These are phyloP conservation scores for Parsonsia alboflavescens DNA, from an alignment of 257 asterid genomes.

Conservation along the genomic window DNA sequence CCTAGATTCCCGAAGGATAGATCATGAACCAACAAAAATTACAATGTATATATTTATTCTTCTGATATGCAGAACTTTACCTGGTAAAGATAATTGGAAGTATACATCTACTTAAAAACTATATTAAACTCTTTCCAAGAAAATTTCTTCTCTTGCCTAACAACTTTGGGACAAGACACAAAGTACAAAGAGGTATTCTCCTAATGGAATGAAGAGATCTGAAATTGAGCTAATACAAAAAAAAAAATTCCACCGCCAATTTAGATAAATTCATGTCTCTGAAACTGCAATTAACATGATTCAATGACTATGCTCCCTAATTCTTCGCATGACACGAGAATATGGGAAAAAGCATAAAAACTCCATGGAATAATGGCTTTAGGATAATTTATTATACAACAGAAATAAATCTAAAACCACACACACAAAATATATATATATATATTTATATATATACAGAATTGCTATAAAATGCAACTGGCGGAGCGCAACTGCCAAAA, in stretches of 20 bases:
- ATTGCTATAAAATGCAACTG: no score
- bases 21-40: neutral
- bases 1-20: neutral
- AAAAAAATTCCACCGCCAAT: no score
- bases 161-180: neutral
- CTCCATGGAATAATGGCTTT: no score
- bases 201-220: neutral
- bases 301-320: neutral
- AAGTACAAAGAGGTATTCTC: neutral
- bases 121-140: neutral
- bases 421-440: no score
- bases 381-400: no score
- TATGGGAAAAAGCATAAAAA: no score
- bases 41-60: neutral
- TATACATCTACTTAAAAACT: neutral
- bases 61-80: neutral
- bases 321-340: neutral
- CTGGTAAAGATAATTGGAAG: neutral
- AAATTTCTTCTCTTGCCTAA: neutral
- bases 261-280: neutral
- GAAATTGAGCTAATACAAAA: no score
- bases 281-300: neutral
- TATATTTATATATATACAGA: no score
- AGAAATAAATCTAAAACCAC: no score
- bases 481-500: no score